Conservation (phyloP, 2,329 filamentous ascomycete genomes). For the Aspergillus hiratsukae region DNA sequence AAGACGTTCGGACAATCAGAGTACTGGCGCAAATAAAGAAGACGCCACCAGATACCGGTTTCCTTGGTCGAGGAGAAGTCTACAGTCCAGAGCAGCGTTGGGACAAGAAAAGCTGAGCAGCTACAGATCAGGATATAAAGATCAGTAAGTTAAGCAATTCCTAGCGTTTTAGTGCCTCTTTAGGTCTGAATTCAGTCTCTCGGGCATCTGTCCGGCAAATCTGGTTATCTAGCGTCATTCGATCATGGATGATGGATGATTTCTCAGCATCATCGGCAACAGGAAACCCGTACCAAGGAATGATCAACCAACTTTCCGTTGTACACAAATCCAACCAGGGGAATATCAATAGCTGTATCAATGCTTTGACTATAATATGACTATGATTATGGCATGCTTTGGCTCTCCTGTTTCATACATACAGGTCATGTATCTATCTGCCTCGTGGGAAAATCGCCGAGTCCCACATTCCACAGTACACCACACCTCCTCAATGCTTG, state of each 20-base stretch:
- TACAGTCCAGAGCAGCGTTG: too few relatives aligned
- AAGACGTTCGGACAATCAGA: not conserved
- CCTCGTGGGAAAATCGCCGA: not conserved
- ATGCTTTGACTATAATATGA: not conserved
- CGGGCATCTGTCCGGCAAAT: not conserved
- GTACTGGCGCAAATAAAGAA: not conserved
- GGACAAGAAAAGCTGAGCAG: too few relatives aligned
- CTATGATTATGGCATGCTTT: not conserved
- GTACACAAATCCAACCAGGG: not conserved
- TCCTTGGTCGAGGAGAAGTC: too few relatives aligned
- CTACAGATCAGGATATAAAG: not conserved
- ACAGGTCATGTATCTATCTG: not conserved
- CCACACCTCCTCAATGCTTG: not conserved
- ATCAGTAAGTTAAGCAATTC: not conserved
- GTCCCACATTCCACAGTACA: not conserved
- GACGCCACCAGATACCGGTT: too few relatives aligned
- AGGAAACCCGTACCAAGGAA: not conserved
- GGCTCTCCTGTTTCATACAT: not conserved
- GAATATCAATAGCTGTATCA: not conserved
- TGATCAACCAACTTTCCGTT: not conserved
- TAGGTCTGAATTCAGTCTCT: not conserved
- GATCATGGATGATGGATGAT: not conserved
- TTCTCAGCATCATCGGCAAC: not conserved
- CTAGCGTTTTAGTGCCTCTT: not conserved
- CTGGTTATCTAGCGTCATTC: not conserved